These are phyloP conservation scores for Neoboletus subvelutipes DNA, from an alignment of 768 basidiomycete genomes.

Conservation along the genomic window DNA sequence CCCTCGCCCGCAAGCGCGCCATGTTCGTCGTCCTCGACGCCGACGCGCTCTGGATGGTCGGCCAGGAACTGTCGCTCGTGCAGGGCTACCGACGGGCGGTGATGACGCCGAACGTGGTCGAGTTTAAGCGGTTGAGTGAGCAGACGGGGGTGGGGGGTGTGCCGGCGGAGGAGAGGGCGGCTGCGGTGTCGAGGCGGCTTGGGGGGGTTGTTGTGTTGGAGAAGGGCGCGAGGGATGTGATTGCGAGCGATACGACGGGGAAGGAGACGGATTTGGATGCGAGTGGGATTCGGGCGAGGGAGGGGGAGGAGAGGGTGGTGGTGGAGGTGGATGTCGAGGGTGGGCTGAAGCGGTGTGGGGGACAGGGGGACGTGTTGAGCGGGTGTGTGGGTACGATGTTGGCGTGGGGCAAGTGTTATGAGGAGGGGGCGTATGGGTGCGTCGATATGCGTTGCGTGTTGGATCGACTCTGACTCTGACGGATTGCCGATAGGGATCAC, in stretches of 20 bases:
- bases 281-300: constrained; percentile 41
- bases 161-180: constrained; percentile 53
- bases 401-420: constrained; percentile 95
- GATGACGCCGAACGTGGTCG: constrained; percentile 91
- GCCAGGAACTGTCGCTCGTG: constrained; percentile 70
- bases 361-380: constrained; percentile 92
- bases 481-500: constrained; percentile 43
- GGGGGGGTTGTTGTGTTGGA: constrained; percentile 90
- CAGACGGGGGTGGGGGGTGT: constrained; percentile 57
- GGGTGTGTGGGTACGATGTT: constrained; percentile 87
- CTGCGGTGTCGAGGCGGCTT: constrained; percentile 65
- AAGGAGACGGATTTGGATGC: constrained; percentile 45
- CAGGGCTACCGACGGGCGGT: constrained; percentile 85
- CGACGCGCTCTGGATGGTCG: constrained; percentile 84
- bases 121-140: constrained; percentile 84
- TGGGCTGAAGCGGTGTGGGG: constrained; percentile 90
- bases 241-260: constrained; percentile 73
- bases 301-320: constrained; percentile 50
- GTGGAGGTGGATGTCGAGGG: constrained; percentile 70
- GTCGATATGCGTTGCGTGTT: not conserved
- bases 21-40: constrained; percentile 96
- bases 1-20: constrained; percentile 65
- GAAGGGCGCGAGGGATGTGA: constrained; percentile 82
- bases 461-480: not conserved
- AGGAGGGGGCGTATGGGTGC: constrained; percentile 80